Conservation (phyloP, 345 rosid species). For the Rhizophora mangle region DNA sequence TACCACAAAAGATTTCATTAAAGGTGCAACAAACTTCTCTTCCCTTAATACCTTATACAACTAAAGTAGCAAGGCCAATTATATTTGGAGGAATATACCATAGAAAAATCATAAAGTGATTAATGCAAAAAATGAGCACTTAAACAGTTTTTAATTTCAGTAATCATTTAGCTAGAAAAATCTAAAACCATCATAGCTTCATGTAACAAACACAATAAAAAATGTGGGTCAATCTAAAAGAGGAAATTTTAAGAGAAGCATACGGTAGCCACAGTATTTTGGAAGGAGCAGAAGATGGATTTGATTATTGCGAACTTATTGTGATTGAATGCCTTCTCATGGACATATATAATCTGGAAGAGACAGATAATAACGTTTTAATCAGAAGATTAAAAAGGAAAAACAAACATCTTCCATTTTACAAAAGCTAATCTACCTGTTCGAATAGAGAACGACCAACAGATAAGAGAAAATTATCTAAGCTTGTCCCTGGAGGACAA, state of each 20-base stretch:
- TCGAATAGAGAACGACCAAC: constrained; percentile 56
- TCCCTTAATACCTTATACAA: not conserved
- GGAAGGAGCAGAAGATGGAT: constrained; percentile 44
- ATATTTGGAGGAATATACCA: not conserved
- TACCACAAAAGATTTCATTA: constrained; percentile 9
- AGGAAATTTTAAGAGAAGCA: constrained; percentile 1
- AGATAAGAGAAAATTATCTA: constrained; percentile 45
- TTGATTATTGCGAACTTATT: constrained; percentile 53
- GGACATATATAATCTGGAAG: constrained; percentile 66
- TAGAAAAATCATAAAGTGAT: too few relatives aligned
- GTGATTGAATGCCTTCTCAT: constrained; percentile 57
- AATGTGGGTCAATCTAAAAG: not conserved
- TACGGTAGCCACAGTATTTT: constrained; percentile 42
- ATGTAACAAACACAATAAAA: not conserved
- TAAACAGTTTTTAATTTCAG: too few relatives aligned
- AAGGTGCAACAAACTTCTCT: not conserved
- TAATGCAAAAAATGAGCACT: too few relatives aligned
- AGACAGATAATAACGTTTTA: constrained; percentile 17
- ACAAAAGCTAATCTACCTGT: constrained; percentile 48
- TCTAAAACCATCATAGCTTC: not conserved
- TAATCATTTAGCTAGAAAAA: not conserved
- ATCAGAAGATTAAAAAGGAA: not conserved
- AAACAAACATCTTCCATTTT: not conserved
- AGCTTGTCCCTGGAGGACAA: constrained; percentile 29
- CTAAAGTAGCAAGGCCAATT: not conserved